Conservation (phyloP, 2,329 filamentous ascomycete species). For the Sordariomycetes sp. region DNA sequence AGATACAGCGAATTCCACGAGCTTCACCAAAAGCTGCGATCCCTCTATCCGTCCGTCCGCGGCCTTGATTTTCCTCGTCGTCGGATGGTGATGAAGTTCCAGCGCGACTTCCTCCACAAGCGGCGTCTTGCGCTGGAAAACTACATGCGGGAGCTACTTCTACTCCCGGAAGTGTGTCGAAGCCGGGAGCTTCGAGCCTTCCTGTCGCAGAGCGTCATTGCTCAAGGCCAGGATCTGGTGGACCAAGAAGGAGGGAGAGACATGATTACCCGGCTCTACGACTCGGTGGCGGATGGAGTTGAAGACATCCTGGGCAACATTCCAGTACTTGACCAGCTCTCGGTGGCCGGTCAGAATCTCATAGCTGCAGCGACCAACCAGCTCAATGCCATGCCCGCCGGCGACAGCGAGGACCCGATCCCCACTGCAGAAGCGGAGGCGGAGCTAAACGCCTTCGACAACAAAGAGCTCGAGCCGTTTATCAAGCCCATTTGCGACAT, state of each 20-base stretch:
- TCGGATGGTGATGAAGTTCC: conserved; percentile 90
- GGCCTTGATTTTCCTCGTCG: conserved; percentile 86
- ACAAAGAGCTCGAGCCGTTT: conserved; percentile 82
- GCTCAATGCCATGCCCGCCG: conserved; percentile 44
- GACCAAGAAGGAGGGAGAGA: conserved; percentile 58
- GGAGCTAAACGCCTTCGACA: conserved; percentile 74
- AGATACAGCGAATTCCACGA: conserved; percentile 97
- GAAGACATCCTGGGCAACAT: conserved; percentile 96
- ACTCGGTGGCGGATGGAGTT: conserved; percentile 95
- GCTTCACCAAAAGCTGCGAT: conserved; percentile 78
- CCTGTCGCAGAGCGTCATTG: conserved; percentile 76
- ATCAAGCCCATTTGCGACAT: conserved; percentile 98
- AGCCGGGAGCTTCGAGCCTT: conserved; percentile 88
- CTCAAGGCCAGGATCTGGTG: conserved; percentile 41
- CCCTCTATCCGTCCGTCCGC: conserved; percentile 77
- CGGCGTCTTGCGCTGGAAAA: conserved; percentile 72
- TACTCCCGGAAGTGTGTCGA: conserved; percentile 85
- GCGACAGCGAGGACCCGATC: conserved; percentile 36
- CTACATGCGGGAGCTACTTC: conserved; percentile 72
- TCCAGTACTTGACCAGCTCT: conserved; percentile 88
- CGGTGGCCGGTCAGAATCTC: conserved; percentile 82
- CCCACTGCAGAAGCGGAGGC: conserved; percentile 74
- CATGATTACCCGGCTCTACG: conserved; percentile 90
- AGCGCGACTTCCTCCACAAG: conserved; percentile 91
- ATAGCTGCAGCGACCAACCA: conserved; percentile 65